Conservation (phyloP, 192 early-diverging fungal species). For the Gaertneriomyces semiglobifer region DNA sequence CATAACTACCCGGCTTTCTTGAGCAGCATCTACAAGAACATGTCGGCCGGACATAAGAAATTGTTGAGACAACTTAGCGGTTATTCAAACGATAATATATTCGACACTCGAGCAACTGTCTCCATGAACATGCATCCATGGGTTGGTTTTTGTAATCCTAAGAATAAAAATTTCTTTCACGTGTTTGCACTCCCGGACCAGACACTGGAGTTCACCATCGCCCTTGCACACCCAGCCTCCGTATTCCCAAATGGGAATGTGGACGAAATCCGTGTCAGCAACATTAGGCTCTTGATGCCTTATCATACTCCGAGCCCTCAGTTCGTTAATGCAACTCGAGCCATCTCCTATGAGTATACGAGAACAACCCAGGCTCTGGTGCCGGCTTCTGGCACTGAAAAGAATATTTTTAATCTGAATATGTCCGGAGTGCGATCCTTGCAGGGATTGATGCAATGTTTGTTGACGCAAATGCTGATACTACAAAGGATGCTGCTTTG, state of each 20-base stretch:
- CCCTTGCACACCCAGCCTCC: no score
- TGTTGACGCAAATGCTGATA: background rate
- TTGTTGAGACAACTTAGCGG: conserved; percentile 5
- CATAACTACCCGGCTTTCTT: conserved; percentile 1
- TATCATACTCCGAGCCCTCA: background rate
- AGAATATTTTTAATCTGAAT: conserved; percentile 4
- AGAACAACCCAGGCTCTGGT: background rate
- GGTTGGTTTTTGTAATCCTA: no score
- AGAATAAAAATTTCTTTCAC: no score
- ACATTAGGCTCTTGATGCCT: background rate
- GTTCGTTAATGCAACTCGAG: background rate
- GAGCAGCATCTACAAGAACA: conserved; percentile 10
- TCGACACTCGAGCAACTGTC: no score
- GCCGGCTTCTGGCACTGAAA: background rate
- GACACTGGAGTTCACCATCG: no score
- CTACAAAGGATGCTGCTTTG: background rate
- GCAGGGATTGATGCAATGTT: background rate
- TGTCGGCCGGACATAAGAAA: conserved; percentile 6
- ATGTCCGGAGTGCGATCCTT: background rate
- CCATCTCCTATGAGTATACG: background rate
- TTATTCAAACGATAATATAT: no score
- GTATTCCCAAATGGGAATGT: no score
- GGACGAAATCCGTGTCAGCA: no score
- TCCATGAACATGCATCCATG: no score
- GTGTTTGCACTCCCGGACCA: no score